phyloP scores from a whole-genome alignment of 2,329 filamentous ascomycete genomes.

The Didymella sp. region DNA sequence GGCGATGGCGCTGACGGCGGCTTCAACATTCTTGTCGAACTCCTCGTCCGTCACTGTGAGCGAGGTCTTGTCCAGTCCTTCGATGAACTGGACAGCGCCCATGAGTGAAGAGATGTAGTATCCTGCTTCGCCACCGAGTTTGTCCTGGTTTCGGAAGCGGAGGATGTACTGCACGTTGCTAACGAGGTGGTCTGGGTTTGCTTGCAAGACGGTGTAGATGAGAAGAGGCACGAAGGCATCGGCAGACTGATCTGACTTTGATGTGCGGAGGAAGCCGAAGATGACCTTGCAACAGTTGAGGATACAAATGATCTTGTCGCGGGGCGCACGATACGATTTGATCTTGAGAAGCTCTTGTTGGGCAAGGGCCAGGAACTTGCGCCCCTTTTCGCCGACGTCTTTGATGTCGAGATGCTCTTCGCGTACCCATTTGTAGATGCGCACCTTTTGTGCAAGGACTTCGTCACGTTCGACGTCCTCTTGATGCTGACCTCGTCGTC shows the following conservation, averaged over 20 bases:
- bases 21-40: constrained; percentile 95
- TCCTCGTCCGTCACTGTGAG: constrained; percentile 94
- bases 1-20: constrained; percentile 92
- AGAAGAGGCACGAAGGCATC: constrained; percentile 90
- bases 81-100: constrained; percentile 95
- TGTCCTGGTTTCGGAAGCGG: constrained; percentile 95
- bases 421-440: constrained; percentile 93
- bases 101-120: constrained; percentile 97
- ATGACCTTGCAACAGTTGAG: constrained; percentile 99
- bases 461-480: constrained; percentile 97
- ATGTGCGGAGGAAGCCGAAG: constrained; percentile 90
- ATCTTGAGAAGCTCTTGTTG: constrained; percentile 97
- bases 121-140: constrained; percentile 94
- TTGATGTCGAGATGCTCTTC: constrained; percentile 95
- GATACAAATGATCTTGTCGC: constrained; percentile 98
- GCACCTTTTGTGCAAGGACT: constrained; percentile 93
- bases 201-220: constrained; percentile 94
- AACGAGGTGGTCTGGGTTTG: constrained; percentile 92
- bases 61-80: constrained; percentile 92
- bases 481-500: constrained; percentile 93
- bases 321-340: constrained; percentile 92
- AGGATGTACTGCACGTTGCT: constrained; percentile 99
- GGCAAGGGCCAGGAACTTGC: constrained; percentile 84
- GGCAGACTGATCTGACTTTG: constrained; percentile 91
- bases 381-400: constrained; percentile 81